These are phyloP conservation scores for Cichorium intybus DNA, from an alignment of 140 eudicot species.

Conservation along the genomic window DNA sequence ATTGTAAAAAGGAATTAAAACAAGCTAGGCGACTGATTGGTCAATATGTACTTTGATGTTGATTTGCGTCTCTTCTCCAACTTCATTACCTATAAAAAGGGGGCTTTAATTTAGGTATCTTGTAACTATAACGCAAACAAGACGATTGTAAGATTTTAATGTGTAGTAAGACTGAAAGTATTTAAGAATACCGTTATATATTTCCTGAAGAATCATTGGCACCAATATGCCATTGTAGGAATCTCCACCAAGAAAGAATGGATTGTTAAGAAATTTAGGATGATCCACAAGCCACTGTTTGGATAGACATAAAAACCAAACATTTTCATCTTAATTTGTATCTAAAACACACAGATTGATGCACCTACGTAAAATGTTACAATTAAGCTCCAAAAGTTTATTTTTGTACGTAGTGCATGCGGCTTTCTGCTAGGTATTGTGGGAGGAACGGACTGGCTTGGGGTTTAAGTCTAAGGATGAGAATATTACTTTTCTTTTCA, in stretches of 20 bases:
- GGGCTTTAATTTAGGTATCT: background rate
- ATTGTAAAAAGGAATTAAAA: background rate
- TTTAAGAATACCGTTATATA: constrained; percentile 29
- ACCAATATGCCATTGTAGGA: constrained; percentile 39
- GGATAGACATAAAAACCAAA: background rate
- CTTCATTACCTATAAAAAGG: background rate
- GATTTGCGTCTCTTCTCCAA: background rate
- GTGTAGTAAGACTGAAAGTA: background rate
- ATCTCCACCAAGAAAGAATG: constrained; percentile 42
- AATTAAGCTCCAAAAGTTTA: too few relatives aligned
- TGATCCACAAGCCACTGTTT: constrained; percentile 46
- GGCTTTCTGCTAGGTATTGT: too few relatives aligned
- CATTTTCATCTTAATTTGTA: background rate
- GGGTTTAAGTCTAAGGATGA: too few relatives aligned
- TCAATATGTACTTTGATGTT: background rate
- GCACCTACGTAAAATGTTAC: background rate
- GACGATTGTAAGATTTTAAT: background rate
- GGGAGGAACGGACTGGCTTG: too few relatives aligned
- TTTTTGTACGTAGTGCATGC: too few relatives aligned
- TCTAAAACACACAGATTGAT: background rate
- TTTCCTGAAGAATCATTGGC: constrained; percentile 29
- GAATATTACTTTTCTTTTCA: too few relatives aligned
- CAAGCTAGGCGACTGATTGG: background rate
- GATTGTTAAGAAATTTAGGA: constrained; percentile 40
- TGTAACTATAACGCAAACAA: background rate